phyloP scores from a whole-genome alignment of 768 basidiomycete genomes.

The Suillus brevipes region DNA sequence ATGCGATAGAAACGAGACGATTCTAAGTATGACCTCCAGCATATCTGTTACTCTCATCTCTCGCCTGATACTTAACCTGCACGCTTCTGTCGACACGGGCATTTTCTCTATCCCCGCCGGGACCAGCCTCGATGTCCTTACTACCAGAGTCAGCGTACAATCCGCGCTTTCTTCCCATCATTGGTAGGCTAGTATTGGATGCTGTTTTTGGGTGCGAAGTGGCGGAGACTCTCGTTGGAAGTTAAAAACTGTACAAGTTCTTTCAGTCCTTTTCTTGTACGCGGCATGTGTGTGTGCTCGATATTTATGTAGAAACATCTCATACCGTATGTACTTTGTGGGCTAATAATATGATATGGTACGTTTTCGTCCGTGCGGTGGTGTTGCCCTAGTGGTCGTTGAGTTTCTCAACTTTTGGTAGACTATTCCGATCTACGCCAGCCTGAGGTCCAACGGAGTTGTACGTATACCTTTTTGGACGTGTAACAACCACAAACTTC shows the following conservation, averaged over 20 bases:
- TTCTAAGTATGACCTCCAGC: conserved; percentile 25
- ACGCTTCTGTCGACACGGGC: conserved; percentile 34
- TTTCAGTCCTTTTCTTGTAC: neutral
- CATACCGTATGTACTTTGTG: no score
- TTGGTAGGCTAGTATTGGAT: neutral
- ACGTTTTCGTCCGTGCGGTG: neutral
- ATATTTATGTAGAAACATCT: neutral
- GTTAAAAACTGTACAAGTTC: neutral
- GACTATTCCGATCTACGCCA: neutral
- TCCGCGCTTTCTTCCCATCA: neutral
- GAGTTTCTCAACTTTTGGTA: neutral
- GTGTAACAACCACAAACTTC: neutral
- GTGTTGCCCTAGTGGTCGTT: neutral
- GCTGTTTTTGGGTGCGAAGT: neutral
- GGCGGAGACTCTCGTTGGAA: neutral
- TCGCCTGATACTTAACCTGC: conserved; percentile 57
- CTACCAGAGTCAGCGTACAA: neutral
- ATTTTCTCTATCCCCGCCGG: conserved; percentile 4
- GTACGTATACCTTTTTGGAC: neutral
- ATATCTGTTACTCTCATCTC: conserved; percentile 55
- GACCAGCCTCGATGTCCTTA: neutral
- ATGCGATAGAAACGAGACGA: neutral
- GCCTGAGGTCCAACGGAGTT: neutral
- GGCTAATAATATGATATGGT: neutral
- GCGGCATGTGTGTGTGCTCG: neutral